Evolutionary conservation across 2,329 filamentous ascomycete genomes (phyloP), one percentile per base, ranked within the genome.

Genomic region (Phaeosphaeriaceae sp.): DNA sequence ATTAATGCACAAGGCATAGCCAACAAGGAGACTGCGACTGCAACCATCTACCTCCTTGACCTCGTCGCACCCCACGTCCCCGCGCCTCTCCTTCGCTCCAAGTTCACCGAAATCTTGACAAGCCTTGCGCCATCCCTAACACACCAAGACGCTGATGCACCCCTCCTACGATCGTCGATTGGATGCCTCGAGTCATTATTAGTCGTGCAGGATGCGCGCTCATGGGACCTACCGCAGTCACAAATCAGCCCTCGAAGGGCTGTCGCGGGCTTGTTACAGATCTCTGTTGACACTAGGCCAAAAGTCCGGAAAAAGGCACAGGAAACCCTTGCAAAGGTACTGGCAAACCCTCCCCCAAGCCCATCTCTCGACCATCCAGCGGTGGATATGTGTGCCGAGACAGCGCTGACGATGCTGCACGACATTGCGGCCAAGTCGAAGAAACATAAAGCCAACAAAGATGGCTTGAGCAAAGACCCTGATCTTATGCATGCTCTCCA

Each of bases 291-390:
- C 69, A 88, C 87, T 56, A 83, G 93, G 48, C 94, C 94, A 2
- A 99, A 99, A 77, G 91, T 97, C 40, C 85, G 94, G 63, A 97
- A 94, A 83, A 82, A 92, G 73, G 91, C 94, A 6, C 90, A 96
- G 72, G 93, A 97, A 68, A 91, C 92, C 2, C 75, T 99, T 60
- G 86, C 87, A 44, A 89, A 87, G 56, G 86, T 99, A 4, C 82
- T 99, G 49, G 87, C 87, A 73, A 88, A 86, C 53, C 90, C 92
- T 7, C 94, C 94, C 0, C 92, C 93, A 0, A 96, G 90, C 57
- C 94, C 94, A 1, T 92, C 90, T 3, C 77, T 97, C 52, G 94
- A 99, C 61, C 94, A 99, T 70, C 94, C 94, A 1, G 94, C 92
- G 20, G 89, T 93, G 38, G 92, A 96, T 70, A 93, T 97, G 86